These are phyloP conservation scores for Triadica sebifera DNA, from an alignment of 345 rosid species.

Conservation along the genomic window DNA sequence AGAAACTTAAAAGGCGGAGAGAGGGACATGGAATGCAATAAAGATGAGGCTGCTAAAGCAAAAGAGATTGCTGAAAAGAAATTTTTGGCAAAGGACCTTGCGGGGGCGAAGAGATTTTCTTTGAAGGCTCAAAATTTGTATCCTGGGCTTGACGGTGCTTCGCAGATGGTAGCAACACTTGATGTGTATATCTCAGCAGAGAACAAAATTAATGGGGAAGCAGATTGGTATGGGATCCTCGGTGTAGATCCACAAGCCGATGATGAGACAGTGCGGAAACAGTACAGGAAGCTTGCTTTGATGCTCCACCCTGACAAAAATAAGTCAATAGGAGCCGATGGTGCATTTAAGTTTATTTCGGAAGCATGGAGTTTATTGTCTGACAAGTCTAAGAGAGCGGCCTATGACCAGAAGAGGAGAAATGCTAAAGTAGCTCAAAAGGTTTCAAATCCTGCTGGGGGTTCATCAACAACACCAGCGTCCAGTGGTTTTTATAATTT, in stretches of 20 bases:
- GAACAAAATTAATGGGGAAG: conserved; percentile 57
- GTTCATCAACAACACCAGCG: conserved; percentile 29
- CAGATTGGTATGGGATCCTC: conserved; percentile 79
- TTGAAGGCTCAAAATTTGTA: conserved; percentile 70
- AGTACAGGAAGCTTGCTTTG: conserved; percentile 64
- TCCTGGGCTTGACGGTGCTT: conserved; percentile 70
- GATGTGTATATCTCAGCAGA: conserved; percentile 69
- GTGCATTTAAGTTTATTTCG: conserved; percentile 59
- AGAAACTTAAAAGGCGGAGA: not conserved
- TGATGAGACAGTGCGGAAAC: conserved; percentile 63
- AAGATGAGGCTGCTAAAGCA: conserved; percentile 84
- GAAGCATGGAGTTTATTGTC: conserved; percentile 66
- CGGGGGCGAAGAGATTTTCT: conserved; percentile 70
- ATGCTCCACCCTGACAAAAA: conserved; percentile 90
- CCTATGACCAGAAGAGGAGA: conserved; percentile 53
- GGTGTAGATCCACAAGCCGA: conserved; percentile 56
- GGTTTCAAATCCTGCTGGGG: conserved; percentile 38
- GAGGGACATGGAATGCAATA: conserved; percentile 76
- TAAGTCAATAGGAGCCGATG: conserved; percentile 77
- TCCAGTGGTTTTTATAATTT: conserved; percentile 43
- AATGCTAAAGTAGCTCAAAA: conserved; percentile 37
- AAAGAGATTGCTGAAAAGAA: conserved; percentile 86
- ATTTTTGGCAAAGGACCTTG: conserved; percentile 58
- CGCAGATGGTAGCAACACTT: conserved; percentile 53
- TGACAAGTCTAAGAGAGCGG: conserved; percentile 57